Evolutionary conservation across 2,329 filamentous ascomycete species (phyloP).

Genomic region (Claviceps sp.): DNA sequence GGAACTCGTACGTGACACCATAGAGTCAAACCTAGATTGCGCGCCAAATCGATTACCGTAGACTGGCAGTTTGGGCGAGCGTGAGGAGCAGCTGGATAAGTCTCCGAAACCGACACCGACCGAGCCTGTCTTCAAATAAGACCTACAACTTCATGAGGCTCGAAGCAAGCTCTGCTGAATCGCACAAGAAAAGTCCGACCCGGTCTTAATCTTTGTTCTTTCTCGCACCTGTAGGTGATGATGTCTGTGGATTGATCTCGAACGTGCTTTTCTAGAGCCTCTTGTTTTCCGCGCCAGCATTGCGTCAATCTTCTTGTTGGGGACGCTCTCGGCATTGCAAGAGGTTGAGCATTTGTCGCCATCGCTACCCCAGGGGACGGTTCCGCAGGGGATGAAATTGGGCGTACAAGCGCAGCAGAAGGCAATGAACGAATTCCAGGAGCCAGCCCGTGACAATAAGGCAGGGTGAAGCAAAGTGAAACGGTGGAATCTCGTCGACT

Average conservation of each 20-base stretch:
- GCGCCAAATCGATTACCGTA: constrained; percentile 34
- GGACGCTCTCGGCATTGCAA: not conserved
- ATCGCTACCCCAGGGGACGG: too few relatives aligned
- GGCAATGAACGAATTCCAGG: not conserved
- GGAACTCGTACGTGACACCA: constrained; percentile 48
- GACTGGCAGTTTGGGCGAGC: constrained; percentile 44
- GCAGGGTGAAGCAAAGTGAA: not conserved
- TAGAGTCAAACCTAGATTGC: constrained; percentile 31
- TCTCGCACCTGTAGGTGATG: not conserved
- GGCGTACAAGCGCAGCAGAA: not conserved
- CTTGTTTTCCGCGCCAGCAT: constrained; percentile 45
- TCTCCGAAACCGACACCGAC: constrained; percentile 29
- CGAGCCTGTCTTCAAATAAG: not conserved
- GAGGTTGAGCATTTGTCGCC: too few relatives aligned
- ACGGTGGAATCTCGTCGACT: not conserved
- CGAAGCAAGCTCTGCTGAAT: constrained; percentile 25
- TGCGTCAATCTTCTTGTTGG: constrained; percentile 36
- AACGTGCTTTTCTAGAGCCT: constrained; percentile 41
- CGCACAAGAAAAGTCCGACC: constrained; percentile 49
- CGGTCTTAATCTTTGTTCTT: constrained; percentile 20
- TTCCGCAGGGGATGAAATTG: not conserved
- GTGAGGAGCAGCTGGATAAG: constrained; percentile 17
- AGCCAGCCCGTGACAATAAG: not conserved
- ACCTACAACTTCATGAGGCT: constrained; percentile 46
- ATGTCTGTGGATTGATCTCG: constrained; percentile 33